Percentiles rank a stretch among this genome's conserved stretches.
Conservation (phyloP, 495 filamentous ascomycete species). For the Bathelium albidoporum region DNA sequence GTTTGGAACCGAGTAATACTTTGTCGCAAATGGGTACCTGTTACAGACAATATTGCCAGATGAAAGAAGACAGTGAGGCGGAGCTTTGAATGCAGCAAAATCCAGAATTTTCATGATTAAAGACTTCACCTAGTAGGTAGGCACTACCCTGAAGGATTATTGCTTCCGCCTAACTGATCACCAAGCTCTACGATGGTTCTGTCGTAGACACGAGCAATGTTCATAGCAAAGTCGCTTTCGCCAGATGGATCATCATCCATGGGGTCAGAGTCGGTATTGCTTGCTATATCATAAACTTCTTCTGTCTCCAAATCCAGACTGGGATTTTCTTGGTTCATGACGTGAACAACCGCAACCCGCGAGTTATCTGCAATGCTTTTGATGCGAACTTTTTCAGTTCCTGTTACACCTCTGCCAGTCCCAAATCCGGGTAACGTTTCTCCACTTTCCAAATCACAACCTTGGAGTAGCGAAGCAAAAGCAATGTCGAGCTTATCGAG, state of each 20-base stretch:
- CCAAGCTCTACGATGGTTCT: conserved; percentile 62
- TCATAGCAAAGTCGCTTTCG: conserved; percentile 48
- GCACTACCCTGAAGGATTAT: neutral
- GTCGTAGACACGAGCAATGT: conserved; percentile 68
- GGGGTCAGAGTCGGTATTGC: conserved; percentile 32
- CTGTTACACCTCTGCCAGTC: conserved; percentile 28
- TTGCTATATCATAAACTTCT: conserved; percentile 25
- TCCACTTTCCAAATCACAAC: conserved; percentile 54
- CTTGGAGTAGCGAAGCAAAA: conserved; percentile 61
- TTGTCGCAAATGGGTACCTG: too few relatives aligned
- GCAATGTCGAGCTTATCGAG: conserved; percentile 68
- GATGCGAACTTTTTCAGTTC: conserved; percentile 74
- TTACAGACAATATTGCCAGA: too few relatives aligned
- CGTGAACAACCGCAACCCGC: conserved; percentile 54
- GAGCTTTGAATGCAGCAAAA: too few relatives aligned
- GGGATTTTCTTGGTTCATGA: conserved; percentile 37
- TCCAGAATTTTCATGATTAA: too few relatives aligned
- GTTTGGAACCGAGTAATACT: too few relatives aligned
- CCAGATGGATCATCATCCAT: conserved; percentile 26
- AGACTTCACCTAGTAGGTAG: neutral
- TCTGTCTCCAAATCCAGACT: conserved; percentile 28
- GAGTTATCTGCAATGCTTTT: conserved; percentile 64
- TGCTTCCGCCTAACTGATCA: conserved; percentile 23
- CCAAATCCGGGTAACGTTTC: conserved; percentile 57
- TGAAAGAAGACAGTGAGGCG: too few relatives aligned